Percentiles rank a stretch among this genome's conserved stretches.
These are phyloP conservation scores for Discostella stelligeroides DNA, from an alignment of 108 stramenopile species.

Conservation along the genomic window DNA sequence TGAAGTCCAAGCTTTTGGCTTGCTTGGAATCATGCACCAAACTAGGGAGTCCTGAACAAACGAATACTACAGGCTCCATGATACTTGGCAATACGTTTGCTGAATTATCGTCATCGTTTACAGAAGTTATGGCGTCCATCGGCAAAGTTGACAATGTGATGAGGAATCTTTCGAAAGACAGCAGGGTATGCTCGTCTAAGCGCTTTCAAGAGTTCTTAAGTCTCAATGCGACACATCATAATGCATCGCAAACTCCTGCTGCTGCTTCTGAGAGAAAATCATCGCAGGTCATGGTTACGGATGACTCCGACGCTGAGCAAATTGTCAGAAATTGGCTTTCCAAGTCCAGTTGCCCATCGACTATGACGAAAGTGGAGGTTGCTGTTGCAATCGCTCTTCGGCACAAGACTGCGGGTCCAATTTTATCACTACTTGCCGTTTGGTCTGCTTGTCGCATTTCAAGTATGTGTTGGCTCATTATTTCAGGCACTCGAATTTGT, in stretches of 20 bases:
- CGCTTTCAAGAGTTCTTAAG: constrained; percentile 40
- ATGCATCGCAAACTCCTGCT: background rate
- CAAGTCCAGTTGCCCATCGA: constrained; percentile 5
- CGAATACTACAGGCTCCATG: background rate
- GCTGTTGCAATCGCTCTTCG: constrained; percentile 23
- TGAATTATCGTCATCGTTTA: constrained; percentile 16
- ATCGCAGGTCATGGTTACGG: constrained; percentile 1
- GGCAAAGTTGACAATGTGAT: constrained; percentile 30
- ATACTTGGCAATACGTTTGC: background rate
- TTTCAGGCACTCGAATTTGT: constrained; percentile 7
- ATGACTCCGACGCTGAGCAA: constrained; percentile 18
- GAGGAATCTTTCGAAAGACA: constrained; percentile 38
- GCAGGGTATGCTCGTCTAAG: constrained; percentile 27
- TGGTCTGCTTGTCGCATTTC: constrained; percentile 22
- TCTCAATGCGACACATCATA: constrained; percentile 9
- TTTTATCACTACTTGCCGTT: constrained; percentile 15
- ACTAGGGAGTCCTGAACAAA: background rate
- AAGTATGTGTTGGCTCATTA: constrained; percentile 20
- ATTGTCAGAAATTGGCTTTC: constrained; percentile 36
- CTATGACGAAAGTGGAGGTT: constrained; percentile 12
- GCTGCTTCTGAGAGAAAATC: background rate
- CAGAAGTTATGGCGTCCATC: constrained; percentile 13
- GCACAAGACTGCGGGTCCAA: constrained; percentile 29
- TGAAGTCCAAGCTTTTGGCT: constrained; percentile 16
- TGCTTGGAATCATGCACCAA: constrained; percentile 4